Conservation (phyloP, 2,329 filamentous ascomycete species). For the Amylocarpus encephaloides region DNA sequence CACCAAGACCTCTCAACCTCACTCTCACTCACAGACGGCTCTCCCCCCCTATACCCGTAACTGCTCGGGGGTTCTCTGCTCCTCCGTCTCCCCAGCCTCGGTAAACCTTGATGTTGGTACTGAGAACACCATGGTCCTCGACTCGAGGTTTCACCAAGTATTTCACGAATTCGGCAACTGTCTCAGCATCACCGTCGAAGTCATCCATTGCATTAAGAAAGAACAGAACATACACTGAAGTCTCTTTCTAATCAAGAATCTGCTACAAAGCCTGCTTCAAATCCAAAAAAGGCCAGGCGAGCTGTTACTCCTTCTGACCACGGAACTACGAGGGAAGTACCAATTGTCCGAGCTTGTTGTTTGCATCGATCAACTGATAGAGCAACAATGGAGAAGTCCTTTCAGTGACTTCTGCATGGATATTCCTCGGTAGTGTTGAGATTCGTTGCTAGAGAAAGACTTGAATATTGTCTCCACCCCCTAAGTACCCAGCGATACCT, state of each 20-base stretch:
- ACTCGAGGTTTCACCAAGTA: not conserved
- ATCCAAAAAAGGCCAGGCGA: not conserved
- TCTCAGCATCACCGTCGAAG: not conserved
- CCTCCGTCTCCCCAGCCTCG: no score
- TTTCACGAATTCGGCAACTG: not conserved
- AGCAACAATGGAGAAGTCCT: conserved; percentile 9
- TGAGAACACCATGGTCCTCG: not conserved
- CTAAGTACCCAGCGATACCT: not conserved
- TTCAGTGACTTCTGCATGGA: conserved; percentile 6
- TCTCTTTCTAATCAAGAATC: not conserved
- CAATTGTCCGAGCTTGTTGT: not conserved
- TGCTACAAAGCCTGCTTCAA: not conserved
- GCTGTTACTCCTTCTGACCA: not conserved
- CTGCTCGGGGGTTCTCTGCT: no score
- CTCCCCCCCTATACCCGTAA: no score
- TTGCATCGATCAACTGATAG: not conserved
- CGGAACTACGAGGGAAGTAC: not conserved
- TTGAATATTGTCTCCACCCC: not conserved
- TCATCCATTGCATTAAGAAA: conserved; percentile 12
- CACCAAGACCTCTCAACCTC: no score
- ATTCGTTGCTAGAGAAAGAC: not conserved
- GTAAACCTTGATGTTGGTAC: conserved; percentile 1
- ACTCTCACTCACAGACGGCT: no score
- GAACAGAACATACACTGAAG: conserved; percentile 1
- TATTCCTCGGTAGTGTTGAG: conserved; percentile 34